Evolutionary conservation across 148 eudicot genomes (phyloP), one percentile per base, ranked within the genome.

Genomic region (Linanthus parryae): DNA sequence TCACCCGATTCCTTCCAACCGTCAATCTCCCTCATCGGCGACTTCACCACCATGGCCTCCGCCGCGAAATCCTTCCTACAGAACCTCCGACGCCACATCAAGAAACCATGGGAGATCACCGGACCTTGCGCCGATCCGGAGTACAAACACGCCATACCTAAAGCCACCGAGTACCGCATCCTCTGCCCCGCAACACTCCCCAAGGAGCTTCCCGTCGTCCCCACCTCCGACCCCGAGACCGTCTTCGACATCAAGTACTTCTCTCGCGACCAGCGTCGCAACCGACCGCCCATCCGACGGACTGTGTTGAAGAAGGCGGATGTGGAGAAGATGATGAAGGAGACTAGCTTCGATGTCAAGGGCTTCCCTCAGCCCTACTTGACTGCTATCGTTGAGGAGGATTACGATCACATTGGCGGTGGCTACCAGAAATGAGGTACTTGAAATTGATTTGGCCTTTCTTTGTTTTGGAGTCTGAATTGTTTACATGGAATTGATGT

Each of bases 161-260:
- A 69, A 30, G 95, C 95, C 28, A 70, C 95, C 3, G 97, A 90
- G 56, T 90, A 80, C 71, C 82, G 97, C 7, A 53, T 69, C 22
- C 70, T 58, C 71, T 90, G 95, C 73, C 97, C 97, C 21, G 97
- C 89, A 34, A 72, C 95, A n/a, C 56, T 58, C n/a, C 77, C 84
- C 4, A 43, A 39, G 0, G 43, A 62, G 43, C n/a, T n/a, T n/a
- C 92, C 95, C 30, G 78, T 86, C 51, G 44, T 90, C 25, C 97
- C 97, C 0, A 57, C 69, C 28, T 70, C 97, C 21, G 57, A 83
- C 8, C 88, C 92, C 12, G 86, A 80, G 0, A 83, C 78, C 3
- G 97, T 90, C 0, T 83, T 40, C 67, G 95, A 85, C 49, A 90
- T 90, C 69, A 85, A 90, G 66, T 90, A 90, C 69, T 83, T 66